Base-by-base conservation (phyloP, 1,284 basidiomycete species). In the Peniophora sp. region DNA sequence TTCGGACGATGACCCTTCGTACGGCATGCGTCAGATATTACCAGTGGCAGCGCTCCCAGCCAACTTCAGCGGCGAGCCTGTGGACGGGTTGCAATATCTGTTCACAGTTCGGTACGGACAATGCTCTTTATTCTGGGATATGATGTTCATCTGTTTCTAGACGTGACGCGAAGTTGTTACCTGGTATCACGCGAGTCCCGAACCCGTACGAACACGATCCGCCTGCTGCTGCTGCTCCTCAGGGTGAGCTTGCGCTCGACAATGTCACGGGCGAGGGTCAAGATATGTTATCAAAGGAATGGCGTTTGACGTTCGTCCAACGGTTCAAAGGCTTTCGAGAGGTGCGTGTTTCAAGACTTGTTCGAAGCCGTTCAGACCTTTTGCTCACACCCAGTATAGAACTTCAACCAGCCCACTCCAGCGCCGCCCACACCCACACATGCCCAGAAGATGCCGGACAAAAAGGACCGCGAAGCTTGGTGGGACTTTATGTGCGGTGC, bases 51-150 rank as follows among this genome's bases (percentile, higher is more conserved):
- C 81, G 59, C 74, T 90, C 47, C 84, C 86, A 27, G 63, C 69
- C 19, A 70, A 81, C 59, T 91, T 83, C 61, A 67, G 78, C 54
- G 80, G 74, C 22, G 74, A 74, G 49, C 89, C 89, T 1, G 65
- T 68, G 59, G 83, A 92, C 65, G 89, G 89, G 2, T 59, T 86
- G 73, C 77, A 92, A 61, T 92, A 92, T 63, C 71, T 92, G 34
- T 90, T 90, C 64, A 80, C 80, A 49, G 89, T 92, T 48, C 77
- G 88, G 87, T 88, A 56, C 50, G 69, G n/a, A n/a, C n/a, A n/a
- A n/a, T n/a, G n/a, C n/a, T n/a, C n/a, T n/a, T n/a, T 57, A 17
- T 22, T 24, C 24, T 51, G 36, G 16, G 56, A 41, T 38, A 20
- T 55, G 5, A 41, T 45, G 45, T 43, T 52, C 47, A 39, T 47